Conservation (phyloP, 805 yeast species). For the Schwanniomyces sp. region DNA sequence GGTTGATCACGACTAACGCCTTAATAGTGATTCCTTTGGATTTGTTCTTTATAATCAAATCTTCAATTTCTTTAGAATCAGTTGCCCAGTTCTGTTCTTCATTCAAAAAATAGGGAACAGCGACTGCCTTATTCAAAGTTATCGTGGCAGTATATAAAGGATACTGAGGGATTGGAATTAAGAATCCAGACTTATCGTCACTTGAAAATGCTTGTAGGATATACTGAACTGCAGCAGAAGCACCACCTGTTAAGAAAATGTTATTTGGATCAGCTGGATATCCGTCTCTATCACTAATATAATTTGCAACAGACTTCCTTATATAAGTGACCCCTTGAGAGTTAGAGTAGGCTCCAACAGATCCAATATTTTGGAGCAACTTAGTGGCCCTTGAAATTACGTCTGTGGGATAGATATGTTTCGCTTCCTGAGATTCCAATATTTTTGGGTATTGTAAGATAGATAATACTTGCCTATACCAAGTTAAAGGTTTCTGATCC, state of each 20-base stretch:
- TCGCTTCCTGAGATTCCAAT: constrained; percentile 32
- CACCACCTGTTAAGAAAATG: constrained; percentile 89
- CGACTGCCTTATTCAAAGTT: constrained; percentile 77
- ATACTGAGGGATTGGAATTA: constrained; percentile 97
- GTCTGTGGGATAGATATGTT: constrained; percentile 55
- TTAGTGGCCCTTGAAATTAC: constrained; percentile 68
- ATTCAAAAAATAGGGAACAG: constrained; percentile 83
- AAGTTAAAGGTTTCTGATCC: constrained; percentile 92
- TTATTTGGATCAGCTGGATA: constrained; percentile 59
- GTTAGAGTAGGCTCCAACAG: constrained; percentile 93
- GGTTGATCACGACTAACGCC: constrained; percentile 90
- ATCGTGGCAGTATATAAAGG: constrained; percentile 96
- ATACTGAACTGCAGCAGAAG: constrained; percentile 89
- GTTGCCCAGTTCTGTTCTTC: constrained; percentile 86
- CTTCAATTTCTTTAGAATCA: constrained; percentile 62
- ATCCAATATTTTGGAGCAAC: constrained; percentile 64
- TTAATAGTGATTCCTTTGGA: constrained; percentile 61
- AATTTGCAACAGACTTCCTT: constrained; percentile 78
- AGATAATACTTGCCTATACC: constrained; percentile 88
- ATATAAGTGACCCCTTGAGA: constrained; percentile 83
- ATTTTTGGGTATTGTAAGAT: constrained; percentile 82
- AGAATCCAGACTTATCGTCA: constrained; percentile 68
- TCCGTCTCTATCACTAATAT: constrained; percentile 79
- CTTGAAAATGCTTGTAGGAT: constrained; percentile 68
- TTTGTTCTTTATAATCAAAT: constrained; percentile 48